Base-by-base conservation (phyloP, 2,329 filamentous ascomycete genomes). In the Xylaria sp. region DNA sequence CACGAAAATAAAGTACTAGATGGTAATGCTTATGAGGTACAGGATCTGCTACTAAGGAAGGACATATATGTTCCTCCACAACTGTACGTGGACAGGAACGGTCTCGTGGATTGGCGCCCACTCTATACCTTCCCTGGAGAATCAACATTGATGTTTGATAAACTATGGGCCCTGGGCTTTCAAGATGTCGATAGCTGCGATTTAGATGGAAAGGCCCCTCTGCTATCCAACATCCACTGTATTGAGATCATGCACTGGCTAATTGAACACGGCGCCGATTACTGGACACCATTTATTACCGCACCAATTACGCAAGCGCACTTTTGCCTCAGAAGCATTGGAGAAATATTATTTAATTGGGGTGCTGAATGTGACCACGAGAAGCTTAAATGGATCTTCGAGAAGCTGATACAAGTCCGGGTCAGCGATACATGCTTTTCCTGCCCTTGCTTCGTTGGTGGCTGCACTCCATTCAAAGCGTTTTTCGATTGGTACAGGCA, bases 201-300 rank as follows among this genome's bases (percentile, higher is more conserved):
- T 23, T 0, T 3, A 44, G 0, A 2, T 26, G 28, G 48, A 15
- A 0, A 10, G 7, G 20, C 48, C 1, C 56, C 33, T 54, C 6
- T 42, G 17, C 4, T 17, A 42, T 23, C 23, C 23, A 23, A 23
- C 23, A n/a, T n/a, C 13, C 13, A 42, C 4, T 6, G 40, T 44
- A 6, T n/a, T 1, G 9, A 26, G 33, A 15, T 4, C 3, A 6
- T 26, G 28, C 15, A 15, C 17, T 64, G 65, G 65, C 13, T 60
- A 1, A 60, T 64, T n/a, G 65, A 67, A 49, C 65, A 60, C 33
- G 60, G 65, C 11, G 56, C 65, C 11, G 56, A 67, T 26, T 67
- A 67, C 38, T 67, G 60, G 65, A 67, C 60, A 31, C 60, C 2
- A 23, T 23, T 23, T 23, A 23, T 23, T 23, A 23, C 23, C 23